A percentile compares a stretch with the other conserved stretches of the same genome.
These are phyloP conservation scores for Rhodotorula graminis DNA, from an alignment of 768 basidiomycete genomes.

Conservation along the genomic window DNA sequence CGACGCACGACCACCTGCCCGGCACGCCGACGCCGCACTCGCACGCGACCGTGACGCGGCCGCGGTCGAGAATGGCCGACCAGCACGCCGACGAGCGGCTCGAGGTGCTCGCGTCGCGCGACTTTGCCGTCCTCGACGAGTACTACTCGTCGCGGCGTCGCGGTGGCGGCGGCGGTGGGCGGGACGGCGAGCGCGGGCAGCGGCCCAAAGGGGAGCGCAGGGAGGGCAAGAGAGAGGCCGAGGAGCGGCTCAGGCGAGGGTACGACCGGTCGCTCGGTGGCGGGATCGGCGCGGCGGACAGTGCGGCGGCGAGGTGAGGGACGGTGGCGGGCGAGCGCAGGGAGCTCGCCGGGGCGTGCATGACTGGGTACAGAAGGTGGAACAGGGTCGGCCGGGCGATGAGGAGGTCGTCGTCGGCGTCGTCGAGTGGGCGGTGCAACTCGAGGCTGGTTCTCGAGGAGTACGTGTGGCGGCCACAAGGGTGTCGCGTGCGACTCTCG, in stretches of 20 bases:
- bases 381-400: too few relatives aligned
- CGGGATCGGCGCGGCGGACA: not conserved
- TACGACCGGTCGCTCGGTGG: conserved; percentile 7
- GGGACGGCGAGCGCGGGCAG: not conserved
- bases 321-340: not conserved
- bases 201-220: not conserved
- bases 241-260: conserved; percentile 12
- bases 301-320: not conserved
- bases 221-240: conserved; percentile 1
- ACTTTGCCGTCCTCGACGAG: conserved; percentile 20
- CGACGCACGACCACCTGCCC: not conserved
- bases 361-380: too few relatives aligned
- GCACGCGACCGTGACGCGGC: not conserved
- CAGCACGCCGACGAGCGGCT: conserved; percentile 5
- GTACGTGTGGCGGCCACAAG: too few relatives aligned
- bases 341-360: too few relatives aligned
- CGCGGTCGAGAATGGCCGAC: conserved; percentile 4
- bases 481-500: too few relatives aligned
- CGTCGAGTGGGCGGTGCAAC: too few relatives aligned
- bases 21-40: not conserved
- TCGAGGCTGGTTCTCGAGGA: too few relatives aligned
- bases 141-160: conserved; percentile 6
- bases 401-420: too few relatives aligned
- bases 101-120: conserved; percentile 10
- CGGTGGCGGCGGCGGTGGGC: not conserved